Base-by-base conservation (phyloP, 768 basidiomycete species). In the Pleurotus salmoneostramineus region DNA sequence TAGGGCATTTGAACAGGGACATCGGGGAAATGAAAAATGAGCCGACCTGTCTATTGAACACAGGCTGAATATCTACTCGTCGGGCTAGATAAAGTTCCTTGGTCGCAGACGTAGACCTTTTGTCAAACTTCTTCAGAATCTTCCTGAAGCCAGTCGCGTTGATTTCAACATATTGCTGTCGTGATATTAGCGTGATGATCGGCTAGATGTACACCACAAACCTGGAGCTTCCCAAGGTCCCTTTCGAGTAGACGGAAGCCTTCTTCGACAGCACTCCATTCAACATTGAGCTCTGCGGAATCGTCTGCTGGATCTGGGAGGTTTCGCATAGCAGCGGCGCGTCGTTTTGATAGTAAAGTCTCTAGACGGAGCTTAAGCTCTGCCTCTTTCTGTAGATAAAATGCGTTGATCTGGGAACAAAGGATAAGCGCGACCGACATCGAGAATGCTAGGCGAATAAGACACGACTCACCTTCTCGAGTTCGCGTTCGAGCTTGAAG, bases 61-160 rank as follows among this genome's bases (percentile, higher is more conserved):
- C 94, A 0, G 95, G 97, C 65, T 98, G 97, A n/a, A 98, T 91
- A 63, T 99, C 97, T 2, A 99, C 95, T 69, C 98, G 97, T 33
- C 97, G 85, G 47, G 92, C 84, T 15, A 99, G 84, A 72, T 98
- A 98, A 4, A 98, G 80, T 67, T 99, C 97, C 68, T 95, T 98
- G n/a, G 92, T 98, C 17, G 88, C 86, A 1, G 92, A 94, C 44
- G 88, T 97, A 37, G 94, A 94, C 48, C 93, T 84, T 73, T 98
- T 99, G 73, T 98, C 97, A 82, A 93, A 99, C 70, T 99, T 99
- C 69, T 99, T 98, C 60, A 98, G 73, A 49, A 98, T 98, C 71
- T 98, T 98, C 46, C 95, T 84, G 70, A 98, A 98, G 3, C 95
- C 97, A 7, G 88, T 93, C 5, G 91, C 97, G 69, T 98, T 99